Percentiles rank a stretch among this genome's conserved stretches.
phyloP scores from a whole-genome alignment of 352 stramenopile genomes.

The Globisporangium viniferum region DNA sequence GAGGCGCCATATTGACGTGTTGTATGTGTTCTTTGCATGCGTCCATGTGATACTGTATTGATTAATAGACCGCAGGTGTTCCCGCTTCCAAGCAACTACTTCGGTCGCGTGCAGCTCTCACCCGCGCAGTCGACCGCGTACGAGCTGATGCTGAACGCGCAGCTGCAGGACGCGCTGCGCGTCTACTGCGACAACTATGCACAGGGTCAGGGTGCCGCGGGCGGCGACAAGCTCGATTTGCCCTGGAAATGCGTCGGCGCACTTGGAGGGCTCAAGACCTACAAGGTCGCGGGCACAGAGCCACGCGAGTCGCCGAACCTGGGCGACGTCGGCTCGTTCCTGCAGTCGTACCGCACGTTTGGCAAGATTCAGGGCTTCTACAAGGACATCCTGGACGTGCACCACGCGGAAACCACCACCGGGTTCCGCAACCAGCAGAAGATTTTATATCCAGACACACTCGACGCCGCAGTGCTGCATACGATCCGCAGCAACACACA shows the following conservation, averaged over 20 bases:
- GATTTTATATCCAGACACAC: slow-evolving; percentile 38
- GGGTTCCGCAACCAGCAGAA: slow-evolving; percentile 45
- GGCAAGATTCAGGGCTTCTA: slow-evolving; percentile 50
- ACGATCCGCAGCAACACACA: slow-evolving; percentile 19
- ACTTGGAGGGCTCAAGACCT: slow-evolving; percentile 38
- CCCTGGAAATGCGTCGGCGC: slow-evolving; percentile 38
- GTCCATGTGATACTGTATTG: no score
- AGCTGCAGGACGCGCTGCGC: slow-evolving; percentile 42
- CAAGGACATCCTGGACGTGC: slow-evolving; percentile 39
- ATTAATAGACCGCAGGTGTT: slow-evolving; percentile 11
- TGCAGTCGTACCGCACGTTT: slow-evolving; percentile 46
- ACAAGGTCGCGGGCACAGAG: slow-evolving; percentile 31
- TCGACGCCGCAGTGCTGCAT: slow-evolving; percentile 39
- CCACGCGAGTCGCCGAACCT: not conserved
- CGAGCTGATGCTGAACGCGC: slow-evolving; percentile 38
- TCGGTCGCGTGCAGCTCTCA: slow-evolving; percentile 31
- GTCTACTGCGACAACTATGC: slow-evolving; percentile 25
- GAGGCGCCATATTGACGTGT: not conserved
- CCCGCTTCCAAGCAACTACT: slow-evolving; percentile 13
- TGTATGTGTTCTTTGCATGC: no score
- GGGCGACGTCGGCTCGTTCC: slow-evolving; percentile 11
- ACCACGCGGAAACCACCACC: slow-evolving; percentile 31
- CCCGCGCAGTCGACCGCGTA: slow-evolving; percentile 23
- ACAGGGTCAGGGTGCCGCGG: slow-evolving; percentile 10
- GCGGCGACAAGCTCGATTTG: slow-evolving; percentile 27